A percentile compares a stretch with the other conserved stretches of the same genome.
phyloP scores from a whole-genome alignment of 768 basidiomycete genomes.

The Austroboletus festivus region DNA sequence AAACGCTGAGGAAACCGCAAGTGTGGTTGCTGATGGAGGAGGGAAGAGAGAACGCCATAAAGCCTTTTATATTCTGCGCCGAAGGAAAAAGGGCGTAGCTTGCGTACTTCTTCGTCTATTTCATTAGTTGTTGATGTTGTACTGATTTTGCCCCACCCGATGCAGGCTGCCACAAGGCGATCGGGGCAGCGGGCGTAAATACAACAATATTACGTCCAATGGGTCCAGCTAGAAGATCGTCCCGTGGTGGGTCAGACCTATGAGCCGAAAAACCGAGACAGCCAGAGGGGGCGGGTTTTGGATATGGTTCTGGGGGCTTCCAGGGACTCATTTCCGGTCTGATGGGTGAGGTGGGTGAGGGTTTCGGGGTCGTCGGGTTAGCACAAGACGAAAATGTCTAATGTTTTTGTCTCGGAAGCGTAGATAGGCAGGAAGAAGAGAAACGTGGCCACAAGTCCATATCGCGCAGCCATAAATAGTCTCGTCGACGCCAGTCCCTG shows the following conservation, averaged over 20 bases:
- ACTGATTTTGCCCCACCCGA: background rate
- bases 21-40: background rate
- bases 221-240: background rate
- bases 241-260: background rate
- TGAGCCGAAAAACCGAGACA: background rate
- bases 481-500: background rate
- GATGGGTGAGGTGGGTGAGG: background rate
- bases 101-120: background rate
- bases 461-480: slow-evolving; percentile 12
- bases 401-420: background rate
- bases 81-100: slow-evolving; percentile 10
- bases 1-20: background rate
- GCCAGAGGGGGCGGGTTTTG: background rate
- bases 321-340: background rate
- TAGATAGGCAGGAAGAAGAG: slow-evolving; percentile 13
- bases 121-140: background rate
- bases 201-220: slow-evolving; percentile 13
- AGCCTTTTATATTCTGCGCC: slow-evolving; percentile 10
- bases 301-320: background rate
- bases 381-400: background rate
- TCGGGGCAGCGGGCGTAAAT: slow-evolving; percentile 12
- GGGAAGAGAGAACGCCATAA: background rate
- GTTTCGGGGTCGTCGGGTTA: background rate
- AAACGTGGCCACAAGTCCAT: slow-evolving; percentile 8
- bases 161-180: slow-evolving; percentile 14